phyloP scores from a whole-genome alignment of 108 stramenopile species.

The Skeletonema potamos region DNA sequence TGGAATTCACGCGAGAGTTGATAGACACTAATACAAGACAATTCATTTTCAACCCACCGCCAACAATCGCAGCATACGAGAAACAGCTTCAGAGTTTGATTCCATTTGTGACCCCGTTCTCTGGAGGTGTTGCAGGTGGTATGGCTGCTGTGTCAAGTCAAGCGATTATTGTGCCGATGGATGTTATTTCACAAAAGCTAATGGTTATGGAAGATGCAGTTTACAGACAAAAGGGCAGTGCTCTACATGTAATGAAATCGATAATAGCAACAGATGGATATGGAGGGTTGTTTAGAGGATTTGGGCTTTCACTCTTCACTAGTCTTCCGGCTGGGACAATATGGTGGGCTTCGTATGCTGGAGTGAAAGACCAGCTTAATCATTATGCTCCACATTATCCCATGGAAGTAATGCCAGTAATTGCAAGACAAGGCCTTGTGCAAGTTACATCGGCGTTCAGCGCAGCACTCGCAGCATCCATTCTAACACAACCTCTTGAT shows the following conservation, averaged over 20 bases:
- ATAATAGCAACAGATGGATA: slow-evolving; percentile 34
- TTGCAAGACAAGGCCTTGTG: slow-evolving; percentile 31
- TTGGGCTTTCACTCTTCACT: slow-evolving; percentile 52
- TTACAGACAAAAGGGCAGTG: slow-evolving; percentile 31
- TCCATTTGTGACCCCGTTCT: slow-evolving; percentile 41
- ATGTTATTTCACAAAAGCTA: slow-evolving; percentile 58
- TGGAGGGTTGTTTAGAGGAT: slow-evolving; percentile 49
- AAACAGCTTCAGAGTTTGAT: slow-evolving; percentile 15
- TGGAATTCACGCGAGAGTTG: slow-evolving; percentile 45
- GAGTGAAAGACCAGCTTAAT: slow-evolving; percentile 42
- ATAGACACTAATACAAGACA: slow-evolving; percentile 18
- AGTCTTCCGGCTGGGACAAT: slow-evolving; percentile 52
- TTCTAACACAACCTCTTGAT: slow-evolving; percentile 52
- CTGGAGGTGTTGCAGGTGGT: slow-evolving; percentile 58
- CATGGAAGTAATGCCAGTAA: background rate
- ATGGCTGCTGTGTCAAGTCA: slow-evolving; percentile 56
- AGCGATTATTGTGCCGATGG: slow-evolving; percentile 59
- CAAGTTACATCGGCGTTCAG: slow-evolving; percentile 48
- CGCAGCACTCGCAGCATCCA: slow-evolving; percentile 42
- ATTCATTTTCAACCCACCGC: slow-evolving; percentile 38
- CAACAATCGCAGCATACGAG: slow-evolving; percentile 3
- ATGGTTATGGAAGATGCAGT: slow-evolving; percentile 42
- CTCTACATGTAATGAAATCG: slow-evolving; percentile 19
- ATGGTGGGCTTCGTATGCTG: slow-evolving; percentile 60
- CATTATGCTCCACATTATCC: background rate